Base-by-base conservation (phyloP, 371 early-diverging fungal genomes). In the Mortierella sp. region DNA sequence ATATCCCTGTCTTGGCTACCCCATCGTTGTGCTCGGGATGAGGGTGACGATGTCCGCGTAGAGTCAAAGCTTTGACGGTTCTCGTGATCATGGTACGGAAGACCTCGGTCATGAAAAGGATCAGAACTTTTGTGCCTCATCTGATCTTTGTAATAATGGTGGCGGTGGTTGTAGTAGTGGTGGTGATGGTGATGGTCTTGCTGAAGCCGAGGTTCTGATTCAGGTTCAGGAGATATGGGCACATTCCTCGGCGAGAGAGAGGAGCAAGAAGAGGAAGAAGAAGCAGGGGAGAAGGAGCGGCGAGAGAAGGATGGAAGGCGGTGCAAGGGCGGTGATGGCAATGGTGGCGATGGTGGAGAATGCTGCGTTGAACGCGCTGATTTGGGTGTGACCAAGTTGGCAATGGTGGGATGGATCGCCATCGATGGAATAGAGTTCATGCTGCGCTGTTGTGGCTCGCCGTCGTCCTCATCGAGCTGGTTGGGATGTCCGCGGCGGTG, bases 371-470 rank as follows among this genome's bases (percentile, higher is more conserved):
- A n/a, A 16, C 34, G 46, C 28, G 49, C 26, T 13, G 56, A 43
- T 21, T 57, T 31, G 13, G 69, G 42, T 24, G 54, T 39, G 30
- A 66, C 58, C 56, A 66, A 56, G 50, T 66, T 72, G 58, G 67
- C 72, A 19, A 66, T 66, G 12, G 76, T 69, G 2, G 76, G 76
- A 48, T 61, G 58, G 51, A 60, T 58, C 7, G 69, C 63, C n/a
- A 52, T 23, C 5, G 62, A 58, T n/a, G 30, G 38, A 3, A 42
- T 56, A 28, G 52, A 50, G 55, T 42, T 30, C 45, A 60, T 26
- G 19, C 64, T 50, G 27, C 24, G 34, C 7, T 42, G 23, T 8
- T 28, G 58, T 23, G 19, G 38, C 9, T 27, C 21, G 56, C 13
- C 10, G 63, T 9, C 13, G 49, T 10, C 54, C n/a, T 23, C 39